Base-by-base conservation (phyloP, 345 rosid genomes). In the Sapria himalayana region DNA sequence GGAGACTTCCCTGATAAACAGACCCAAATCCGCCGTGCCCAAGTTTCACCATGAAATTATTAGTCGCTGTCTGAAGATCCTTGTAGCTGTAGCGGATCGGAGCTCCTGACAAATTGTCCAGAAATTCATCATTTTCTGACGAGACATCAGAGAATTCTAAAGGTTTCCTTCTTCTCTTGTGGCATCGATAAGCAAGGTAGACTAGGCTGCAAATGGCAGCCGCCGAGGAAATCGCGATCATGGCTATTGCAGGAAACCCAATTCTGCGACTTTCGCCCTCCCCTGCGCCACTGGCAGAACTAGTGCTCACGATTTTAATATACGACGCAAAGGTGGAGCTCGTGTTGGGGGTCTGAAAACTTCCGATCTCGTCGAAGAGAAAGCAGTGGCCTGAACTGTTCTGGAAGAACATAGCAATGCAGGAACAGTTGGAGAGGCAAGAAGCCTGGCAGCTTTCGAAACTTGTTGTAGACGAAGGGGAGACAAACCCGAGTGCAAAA, bases 11-110 rank as follows among this genome's bases (percentile, higher is more conserved):
- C 23, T 22, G 50, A 51, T 69, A 69, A 33, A 69, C 74, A 3
- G 74, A 69, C 21, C 74, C 74, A 17, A 69, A 69, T 39, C 74
- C 74, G 34, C 74, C 74, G 45, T 64, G 67, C 9, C 74, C 74
- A 19, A 69, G 23, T 55, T 61, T 64, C 15, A 39, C 27, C 1
- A 67, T 40, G 64, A 69, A 69, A 37, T 52, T 61, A 22, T 52
- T 61, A 9, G 74, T 69, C 22, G 65, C 74, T 39, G 20, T 55
- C 16, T 41, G 15, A 33, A 69, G 70, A 46, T 69, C 71, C 29
- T n/a, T n/a, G 24, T 59, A 61, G 25, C 46, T 61, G 47, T 51
- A 69, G 4, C 71, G 70, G 11, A 51, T 17, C 37, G 74, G 67
- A 57, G 49, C 50, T 1, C 65, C 48, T 0, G 65, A 43, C 22